Evolutionary conservation across 2,329 filamentous ascomycete genomes (phyloP).

Genomic region (Cladosporium cucumerinum): DNA sequence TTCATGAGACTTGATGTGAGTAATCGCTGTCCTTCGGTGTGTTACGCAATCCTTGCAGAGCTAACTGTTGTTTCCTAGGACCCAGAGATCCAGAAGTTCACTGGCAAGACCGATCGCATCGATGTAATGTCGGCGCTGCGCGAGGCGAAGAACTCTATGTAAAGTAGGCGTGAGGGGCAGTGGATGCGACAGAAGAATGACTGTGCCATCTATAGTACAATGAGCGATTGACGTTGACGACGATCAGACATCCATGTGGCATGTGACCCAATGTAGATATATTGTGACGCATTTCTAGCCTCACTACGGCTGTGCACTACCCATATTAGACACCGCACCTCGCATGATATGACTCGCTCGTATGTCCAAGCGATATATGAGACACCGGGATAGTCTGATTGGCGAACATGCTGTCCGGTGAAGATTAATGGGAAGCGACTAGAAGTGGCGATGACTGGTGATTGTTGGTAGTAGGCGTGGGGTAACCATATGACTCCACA

Average conservation of each 20-base stretch:
- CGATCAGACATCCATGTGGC: neutral
- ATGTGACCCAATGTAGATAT: neutral
- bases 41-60: neutral
- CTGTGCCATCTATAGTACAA: neutral
- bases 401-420: neutral
- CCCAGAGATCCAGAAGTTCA: constrained; percentile 76
- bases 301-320: neutral
- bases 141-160: constrained; percentile 75
- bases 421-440: neutral
- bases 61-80: constrained; percentile 53
- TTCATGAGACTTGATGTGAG: constrained; percentile 86
- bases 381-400: neutral
- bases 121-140: constrained; percentile 82
- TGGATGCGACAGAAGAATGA: neutral
- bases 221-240: neutral
- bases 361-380: neutral
- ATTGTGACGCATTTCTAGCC: neutral
- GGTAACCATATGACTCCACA: constrained; percentile 5
- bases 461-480: neutral
- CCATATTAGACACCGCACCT: neutral
- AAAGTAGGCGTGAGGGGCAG: neutral
- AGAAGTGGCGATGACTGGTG: neutral
- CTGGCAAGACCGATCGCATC: constrained; percentile 74
- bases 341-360: neutral
- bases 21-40: constrained; percentile 17